phyloP scores from a whole-genome alignment of 192 early-diverging fungal species.

The Lunasporangiospora selenospora region DNA sequence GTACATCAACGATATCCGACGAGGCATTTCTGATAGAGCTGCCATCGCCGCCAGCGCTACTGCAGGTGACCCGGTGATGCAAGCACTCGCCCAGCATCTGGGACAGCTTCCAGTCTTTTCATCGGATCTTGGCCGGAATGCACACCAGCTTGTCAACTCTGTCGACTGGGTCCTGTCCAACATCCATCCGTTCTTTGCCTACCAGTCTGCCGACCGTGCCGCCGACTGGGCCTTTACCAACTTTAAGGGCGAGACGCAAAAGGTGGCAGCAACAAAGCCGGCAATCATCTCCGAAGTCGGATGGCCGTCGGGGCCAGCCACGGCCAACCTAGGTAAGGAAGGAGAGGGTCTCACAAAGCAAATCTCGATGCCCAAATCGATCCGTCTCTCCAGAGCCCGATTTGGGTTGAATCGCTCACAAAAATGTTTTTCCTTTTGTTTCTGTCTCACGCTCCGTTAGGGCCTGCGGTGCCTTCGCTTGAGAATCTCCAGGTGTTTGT shows the following conservation, averaged over 20 bases:
- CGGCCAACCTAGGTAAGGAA: constrained; percentile 17
- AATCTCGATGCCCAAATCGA: too few species aligned
- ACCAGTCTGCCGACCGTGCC: constrained; percentile 50
- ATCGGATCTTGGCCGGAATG: constrained; percentile 48
- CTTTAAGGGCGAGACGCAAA: constrained; percentile 50
- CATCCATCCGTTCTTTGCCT: constrained; percentile 75
- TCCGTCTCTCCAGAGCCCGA: too few species aligned
- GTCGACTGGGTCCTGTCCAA: constrained; percentile 69
- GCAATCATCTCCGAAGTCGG: constrained; percentile 72
- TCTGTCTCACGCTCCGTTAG: constrained; percentile 42
- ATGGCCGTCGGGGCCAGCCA: constrained; percentile 62
- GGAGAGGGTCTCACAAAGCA: too few species aligned
- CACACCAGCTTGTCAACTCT: constrained; percentile 52
- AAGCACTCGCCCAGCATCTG: constrained; percentile 50
- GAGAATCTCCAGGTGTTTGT: constrained; percentile 68
- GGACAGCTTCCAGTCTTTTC: constrained; percentile 42
- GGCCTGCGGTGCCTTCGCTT: constrained; percentile 58
- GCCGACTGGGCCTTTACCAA: constrained; percentile 62
- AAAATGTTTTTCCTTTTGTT: not conserved
- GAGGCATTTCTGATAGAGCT: constrained; percentile 45
- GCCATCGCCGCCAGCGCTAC: constrained; percentile 41
- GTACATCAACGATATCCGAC: constrained; percentile 57
- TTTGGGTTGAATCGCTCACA: too few species aligned
- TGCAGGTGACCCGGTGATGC: constrained; percentile 18
- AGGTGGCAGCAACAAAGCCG: constrained; percentile 53